Base-by-base conservation (phyloP, 148 eudicot genomes). In the Cornus suecica region DNA sequence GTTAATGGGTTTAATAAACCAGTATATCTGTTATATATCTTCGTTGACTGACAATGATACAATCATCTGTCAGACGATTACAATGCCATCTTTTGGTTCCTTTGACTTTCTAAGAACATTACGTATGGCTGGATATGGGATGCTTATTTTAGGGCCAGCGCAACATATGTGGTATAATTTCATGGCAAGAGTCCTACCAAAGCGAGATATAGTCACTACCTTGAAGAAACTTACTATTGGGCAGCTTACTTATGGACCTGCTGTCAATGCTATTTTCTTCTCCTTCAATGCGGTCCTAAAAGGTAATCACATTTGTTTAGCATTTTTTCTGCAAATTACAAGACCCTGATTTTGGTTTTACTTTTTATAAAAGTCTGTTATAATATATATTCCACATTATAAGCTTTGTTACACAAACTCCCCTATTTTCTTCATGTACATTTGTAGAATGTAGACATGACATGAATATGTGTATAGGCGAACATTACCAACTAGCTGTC, bases 81-180 rank as follows among this genome's bases (percentile, higher is more conserved):
- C 93, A 9, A 62, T 82, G 83, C 68, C 83, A 52, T 77, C 90
- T n/a, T 73, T 80, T 52, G 89, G 74, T 73, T 65, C 94, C 69
- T 80, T 81, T 76, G 94, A 93, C 76, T 30, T 51, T 32, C 41
- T 80, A 29, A 86, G 98, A 72, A 88, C 88, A 27, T 28, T 80
- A 69, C 87, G 94, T 23, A 86, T 91, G 72, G 90, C 90, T 67
- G 77, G 80, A 20, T 91, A 83, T 79, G 98, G 92, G 66, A 63
- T 93, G 75, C 42, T 93, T 65, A 71, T 93, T 26, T 83, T 87
- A 80, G 98, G 98, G 64, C 92, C 92, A 22, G 74, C 88, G 6
- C 94, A 88, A 74, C 98, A 91, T 77, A 3, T 84, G 60, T 93
- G 97, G 96, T 93, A 89, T 79, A 90, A 88, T 75, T 87, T 80